Percentiles rank a stretch among this genome's conserved stretches.
These are phyloP conservation scores for Hypoxylon fragiforme DNA, from an alignment of 495 filamentous ascomycete species.

Conservation along the genomic window DNA sequence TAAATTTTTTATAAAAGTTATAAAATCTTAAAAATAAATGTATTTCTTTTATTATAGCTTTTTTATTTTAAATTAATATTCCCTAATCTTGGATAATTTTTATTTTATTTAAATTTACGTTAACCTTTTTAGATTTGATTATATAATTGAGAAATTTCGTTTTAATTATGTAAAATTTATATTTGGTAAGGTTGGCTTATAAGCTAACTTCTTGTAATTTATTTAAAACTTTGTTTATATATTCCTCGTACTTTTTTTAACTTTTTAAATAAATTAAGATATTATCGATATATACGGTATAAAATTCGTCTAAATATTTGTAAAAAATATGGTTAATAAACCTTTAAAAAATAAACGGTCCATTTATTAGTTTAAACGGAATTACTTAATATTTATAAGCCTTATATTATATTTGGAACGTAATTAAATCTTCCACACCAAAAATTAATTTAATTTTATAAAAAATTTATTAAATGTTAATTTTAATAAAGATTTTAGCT, in stretches of 20 bases:
- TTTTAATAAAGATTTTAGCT: not conserved
- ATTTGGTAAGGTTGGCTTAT: not conserved
- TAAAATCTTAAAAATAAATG: not conserved
- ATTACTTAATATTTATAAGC: not conserved
- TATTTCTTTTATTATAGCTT: not conserved
- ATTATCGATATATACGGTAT: not conserved
- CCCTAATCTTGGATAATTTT: not conserved
- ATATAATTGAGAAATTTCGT: not conserved
- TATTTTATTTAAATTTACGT: not conserved
- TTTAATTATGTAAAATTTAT: not conserved
- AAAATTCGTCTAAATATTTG: not conserved
- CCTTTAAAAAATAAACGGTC: not conserved
- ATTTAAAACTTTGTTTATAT: not conserved
- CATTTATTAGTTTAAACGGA: not conserved
- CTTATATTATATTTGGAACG: not conserved
- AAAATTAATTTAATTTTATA: not conserved
- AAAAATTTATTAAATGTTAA: not conserved
- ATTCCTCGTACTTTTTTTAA: not conserved
- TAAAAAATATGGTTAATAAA: not conserved
- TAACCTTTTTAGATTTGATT: not conserved
- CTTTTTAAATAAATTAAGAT: not conserved
- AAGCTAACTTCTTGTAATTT: not conserved
- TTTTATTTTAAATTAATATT: not conserved
- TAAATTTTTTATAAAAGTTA: not conserved
- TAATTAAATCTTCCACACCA: not conserved